Evolutionary conservation across 2,329 filamentous ascomycete genomes (phyloP).

Genomic region (Capronia epimyces): DNA sequence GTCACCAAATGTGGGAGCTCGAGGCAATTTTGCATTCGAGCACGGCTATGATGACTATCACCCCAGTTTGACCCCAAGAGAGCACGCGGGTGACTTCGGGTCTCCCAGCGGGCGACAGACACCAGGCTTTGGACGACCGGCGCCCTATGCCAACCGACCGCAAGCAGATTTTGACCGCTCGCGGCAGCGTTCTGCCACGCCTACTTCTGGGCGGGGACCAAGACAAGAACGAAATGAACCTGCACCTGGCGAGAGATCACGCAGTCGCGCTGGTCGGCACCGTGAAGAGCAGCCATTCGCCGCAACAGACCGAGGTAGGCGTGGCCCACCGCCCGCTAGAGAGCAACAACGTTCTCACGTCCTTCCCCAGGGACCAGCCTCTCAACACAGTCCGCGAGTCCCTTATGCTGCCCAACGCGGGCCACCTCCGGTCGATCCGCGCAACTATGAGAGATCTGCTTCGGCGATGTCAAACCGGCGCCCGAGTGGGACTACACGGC

Average conservation of each 20-base stretch:
- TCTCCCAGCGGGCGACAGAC: slow-evolving; percentile 9
- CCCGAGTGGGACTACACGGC: slow-evolving; percentile 38
- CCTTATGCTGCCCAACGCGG: slow-evolving; percentile 9
- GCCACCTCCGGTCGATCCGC: slow-evolving; percentile 20
- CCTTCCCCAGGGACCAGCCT: slow-evolving; percentile 8
- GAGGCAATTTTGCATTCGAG: slow-evolving; percentile 9
- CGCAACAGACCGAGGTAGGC: slow-evolving; percentile 9
- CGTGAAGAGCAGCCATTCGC: slow-evolving; percentile 43
- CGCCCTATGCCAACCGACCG: background rate
- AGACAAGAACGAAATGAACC: slow-evolving; percentile 52
- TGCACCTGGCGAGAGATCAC: slow-evolving; percentile 49
- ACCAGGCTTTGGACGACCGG: slow-evolving; percentile 11
- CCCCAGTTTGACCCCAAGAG: slow-evolving; percentile 8
- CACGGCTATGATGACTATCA: slow-evolving; percentile 13
- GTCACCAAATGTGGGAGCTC: slow-evolving; percentile 10
- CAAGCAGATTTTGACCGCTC: slow-evolving; percentile 19
- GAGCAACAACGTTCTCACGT: slow-evolving; percentile 16
- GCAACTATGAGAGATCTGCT: slow-evolving; percentile 34
- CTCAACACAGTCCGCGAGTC: slow-evolving; percentile 7
- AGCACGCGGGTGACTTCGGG: slow-evolving; percentile 14
- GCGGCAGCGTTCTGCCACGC: slow-evolving; percentile 30
- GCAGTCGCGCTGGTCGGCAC: slow-evolving; percentile 47
- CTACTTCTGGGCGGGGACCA: slow-evolving; percentile 11
- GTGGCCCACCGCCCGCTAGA: slow-evolving; percentile 3
- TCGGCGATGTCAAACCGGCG: slow-evolving; percentile 39